Evolutionary conservation across 202 grass and related monocot species (phyloP).

Genomic region (Zoysia matrella): DNA sequence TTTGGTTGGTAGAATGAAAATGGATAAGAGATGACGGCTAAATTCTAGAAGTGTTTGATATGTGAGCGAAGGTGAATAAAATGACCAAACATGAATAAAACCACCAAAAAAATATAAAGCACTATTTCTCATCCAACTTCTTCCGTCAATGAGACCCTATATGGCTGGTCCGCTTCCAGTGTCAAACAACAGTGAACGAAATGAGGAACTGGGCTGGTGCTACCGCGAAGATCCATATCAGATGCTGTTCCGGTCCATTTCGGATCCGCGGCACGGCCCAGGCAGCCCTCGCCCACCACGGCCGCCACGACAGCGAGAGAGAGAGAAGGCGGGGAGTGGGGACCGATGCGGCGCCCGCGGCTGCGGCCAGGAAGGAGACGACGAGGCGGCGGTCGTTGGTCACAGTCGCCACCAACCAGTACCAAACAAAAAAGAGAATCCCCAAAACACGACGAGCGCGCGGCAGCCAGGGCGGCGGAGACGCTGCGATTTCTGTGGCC

Average conservation of each 20-base stretch:
- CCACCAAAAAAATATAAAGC: too few species aligned
- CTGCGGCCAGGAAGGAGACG: slow-evolving; percentile 4
- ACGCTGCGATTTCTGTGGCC: slow-evolving; percentile 42
- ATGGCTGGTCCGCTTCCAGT: neutral
- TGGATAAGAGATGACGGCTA: too few species aligned
- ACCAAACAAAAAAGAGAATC: neutral
- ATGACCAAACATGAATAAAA: too few species aligned
- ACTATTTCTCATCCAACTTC: too few species aligned
- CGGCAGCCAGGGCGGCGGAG: neutral
- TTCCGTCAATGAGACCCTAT: neutral
- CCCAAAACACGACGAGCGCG: neutral
- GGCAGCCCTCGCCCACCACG: neutral
- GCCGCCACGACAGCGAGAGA: neutral
- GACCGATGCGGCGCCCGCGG: neutral
- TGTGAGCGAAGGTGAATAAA: too few species aligned
- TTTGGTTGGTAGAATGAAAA: too few species aligned
- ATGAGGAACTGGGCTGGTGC: slow-evolving; percentile 10
- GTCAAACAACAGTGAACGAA: neutral
- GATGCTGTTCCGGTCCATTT: slow-evolving; percentile 19
- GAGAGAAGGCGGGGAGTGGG: neutral
- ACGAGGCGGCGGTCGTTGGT: slow-evolving; percentile 31
- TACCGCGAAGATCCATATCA: neutral
- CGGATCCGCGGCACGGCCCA: slow-evolving; percentile 9
- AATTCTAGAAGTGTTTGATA: too few species aligned
- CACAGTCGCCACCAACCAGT: slow-evolving; percentile 38